Evolutionary conservation across 164 flowering plant genomes (phyloP), one percentile per base, ranked within the genome.

Genomic region (Magnolia sinica): DNA sequence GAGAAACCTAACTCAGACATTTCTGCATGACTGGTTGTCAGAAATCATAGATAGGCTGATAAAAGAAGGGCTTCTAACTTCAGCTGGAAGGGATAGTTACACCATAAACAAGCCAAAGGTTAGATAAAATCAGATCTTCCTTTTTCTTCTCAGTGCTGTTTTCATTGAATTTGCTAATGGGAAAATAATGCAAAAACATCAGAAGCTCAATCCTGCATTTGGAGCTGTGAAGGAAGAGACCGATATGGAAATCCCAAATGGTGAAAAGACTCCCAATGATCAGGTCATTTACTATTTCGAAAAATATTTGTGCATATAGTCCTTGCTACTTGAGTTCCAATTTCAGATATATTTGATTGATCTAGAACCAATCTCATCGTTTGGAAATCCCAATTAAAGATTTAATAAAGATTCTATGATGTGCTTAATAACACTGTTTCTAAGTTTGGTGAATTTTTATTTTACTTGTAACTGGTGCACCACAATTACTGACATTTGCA

Each of bases 1-100:
- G 16, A 11, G 11, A 68, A 4, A 13, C 27, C 71, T 27, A 8
- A 31, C 18, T 31, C 19, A 7, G 29, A 27, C 31, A 9, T 14
- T 68, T 68, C 50, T 27, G 50, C 31, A 24, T 68, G n/a, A 68
- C 20, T 65, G 19, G 70, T 70, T 82, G 73, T 64, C 90, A 93
- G 98, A 93, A 76, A 88, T 92, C 75, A 80, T 93, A 89, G 92
- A 86, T 61, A 92, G 88, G 81, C 93, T 92, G 72, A 88, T 86
- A 49, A 83, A 84, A 31, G 91, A 89, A 84, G 91, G 87, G 31
- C 19, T 87, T 79, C 73, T 95, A 78, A 73, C 90, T 37, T 87
- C 81, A 76, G 78, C 85, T 72, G 95, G 89, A 77, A 85, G 72
- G 73, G 96, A 95, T 70, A 71, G 71, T 61, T 92, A 87, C 79